Evolutionary conservation across 2,329 filamentous ascomycete genomes (phyloP), one percentile per base, ranked within the genome.

Genomic region (Phaeomoniella chlamydospora): DNA sequence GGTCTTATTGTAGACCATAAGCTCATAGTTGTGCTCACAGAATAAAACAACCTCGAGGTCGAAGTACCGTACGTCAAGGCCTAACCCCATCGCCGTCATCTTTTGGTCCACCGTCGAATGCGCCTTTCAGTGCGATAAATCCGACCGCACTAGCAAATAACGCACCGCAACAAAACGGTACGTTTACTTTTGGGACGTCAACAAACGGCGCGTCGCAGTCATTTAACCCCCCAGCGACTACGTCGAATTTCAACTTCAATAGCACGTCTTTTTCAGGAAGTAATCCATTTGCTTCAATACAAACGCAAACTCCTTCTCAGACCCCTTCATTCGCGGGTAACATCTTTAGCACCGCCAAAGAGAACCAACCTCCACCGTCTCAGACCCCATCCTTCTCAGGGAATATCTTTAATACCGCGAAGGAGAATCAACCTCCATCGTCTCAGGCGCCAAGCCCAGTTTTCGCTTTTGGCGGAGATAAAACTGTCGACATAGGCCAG

Each of bases 271-370:
- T 26, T 26, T n/a, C 22, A 9, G 37, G 45, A 4, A 43, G 40
- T 37, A 52, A 43, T 29, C 31, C 49, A 6, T 48, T 53, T 37
- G 43, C 42, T 16, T 44, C 44, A 1, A 46, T 52, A 19, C 39
- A 42, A 30, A 31, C 42, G 3, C 32, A 40, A 5, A 30, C 44
- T 18, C 30, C 37, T 9, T 41, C 42, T 16, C 35, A 6, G n/a
- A 6, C 22, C 22, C 22, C 22, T 9, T 6, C 22, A 26, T 26
- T 26, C 22, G 6, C 22, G n/a, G 22, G 22, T 26, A 26, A n/a
- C n/a, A n/a, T 26, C 22, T 26, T 26, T n/a, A 26, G n/a, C n/a
- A 26, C 22, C 22, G 6, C 22, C 9, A 26, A 26, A 26, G 22
- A 26, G 22, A 26, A 26, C n/a, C 6, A 6, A 26, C 22, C 22